Evolutionary conservation across 495 filamentous ascomycete genomes (phyloP), one percentile per base, ranked within the genome.

Genomic region (Podospora tetraspora): DNA sequence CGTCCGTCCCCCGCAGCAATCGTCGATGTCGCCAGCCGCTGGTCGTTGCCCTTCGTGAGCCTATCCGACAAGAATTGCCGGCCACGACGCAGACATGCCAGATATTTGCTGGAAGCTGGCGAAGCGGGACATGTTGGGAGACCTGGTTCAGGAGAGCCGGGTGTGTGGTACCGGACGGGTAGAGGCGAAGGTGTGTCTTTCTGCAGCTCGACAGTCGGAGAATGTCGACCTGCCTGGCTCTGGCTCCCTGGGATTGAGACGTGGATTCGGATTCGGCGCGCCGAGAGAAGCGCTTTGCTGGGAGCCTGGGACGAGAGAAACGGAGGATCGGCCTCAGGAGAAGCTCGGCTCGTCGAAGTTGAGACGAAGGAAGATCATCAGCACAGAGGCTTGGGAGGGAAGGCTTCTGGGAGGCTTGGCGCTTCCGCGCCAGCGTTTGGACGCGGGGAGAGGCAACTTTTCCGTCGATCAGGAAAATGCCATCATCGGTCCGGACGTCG

Each of bases 131-230:
- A 22, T 16, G 22, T 27, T 63, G 58, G 27, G 10, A 19, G 64
- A 72, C 70, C 70, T 52, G 71, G 70, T 66, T 57, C 29, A 25
- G 10, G 27, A 63, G 25, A 23, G 24, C 63, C 57, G 32, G 23
- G 64, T 68, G 27, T 66, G 60, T 63, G 69, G 69, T 73, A 72
- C 69, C 71, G 71, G 60, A 60, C 71, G 73, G 73, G 71, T 73
- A 73, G 66, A 75, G 71, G 73, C 73, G 73, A 75, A 62, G 9
- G 29, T 27, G 62, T 22, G 34, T 57, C 30, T 37, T 37, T 56
- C 60, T 70, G 60, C 61, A 59, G 22, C 58, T 12, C n/a, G 63
- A 13, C 58, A 63, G 34, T 27, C 43, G 43, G 59, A 21, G 34
- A 62, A 16, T 30, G 61, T 27, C 61, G 37, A 67, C 67, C 63